These are phyloP conservation scores for Lepidium aucheri DNA, from an alignment of 345 rosid species.

Conservation along the genomic window DNA sequence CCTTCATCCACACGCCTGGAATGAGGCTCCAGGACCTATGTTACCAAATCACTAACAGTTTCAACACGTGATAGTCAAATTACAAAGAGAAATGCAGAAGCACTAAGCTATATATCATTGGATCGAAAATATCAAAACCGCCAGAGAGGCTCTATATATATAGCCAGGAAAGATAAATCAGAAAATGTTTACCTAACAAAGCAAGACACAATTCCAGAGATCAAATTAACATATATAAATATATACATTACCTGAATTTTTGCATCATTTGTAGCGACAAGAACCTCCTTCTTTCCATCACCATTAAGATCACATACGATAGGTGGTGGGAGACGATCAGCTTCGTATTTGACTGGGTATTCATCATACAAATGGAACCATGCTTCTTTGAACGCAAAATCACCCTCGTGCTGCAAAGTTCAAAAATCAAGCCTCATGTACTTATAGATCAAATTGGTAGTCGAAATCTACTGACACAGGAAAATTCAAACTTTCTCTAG, in stretches of 20 bases:
- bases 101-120: neutral
- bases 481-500: neutral
- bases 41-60: slow-evolving; percentile 3
- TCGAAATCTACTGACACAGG: neutral
- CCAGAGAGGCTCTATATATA: neutral
- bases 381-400: slow-evolving; percentile 91
- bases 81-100: neutral
- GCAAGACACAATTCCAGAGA: neutral
- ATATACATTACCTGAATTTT: slow-evolving; percentile 63
- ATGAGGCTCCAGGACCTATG: slow-evolving; percentile 82
- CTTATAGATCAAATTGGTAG: neutral
- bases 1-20: slow-evolving; percentile 81
- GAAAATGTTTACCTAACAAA: neutral
- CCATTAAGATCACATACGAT: slow-evolving; percentile 89
- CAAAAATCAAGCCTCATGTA: neutral
- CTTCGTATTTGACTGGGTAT: slow-evolving; percentile 76
- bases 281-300: slow-evolving; percentile 84
- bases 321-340: slow-evolving; percentile 91
- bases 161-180: neutral
- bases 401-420: slow-evolving; percentile 74
- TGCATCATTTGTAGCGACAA: slow-evolving; percentile 89
- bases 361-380: slow-evolving; percentile 87
- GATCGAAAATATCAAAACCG: neutral
- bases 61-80: neutral
- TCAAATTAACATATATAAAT: neutral